Conservation (phyloP, 2,329 filamentous ascomycete species). For the Hypomyces perniciosus region DNA sequence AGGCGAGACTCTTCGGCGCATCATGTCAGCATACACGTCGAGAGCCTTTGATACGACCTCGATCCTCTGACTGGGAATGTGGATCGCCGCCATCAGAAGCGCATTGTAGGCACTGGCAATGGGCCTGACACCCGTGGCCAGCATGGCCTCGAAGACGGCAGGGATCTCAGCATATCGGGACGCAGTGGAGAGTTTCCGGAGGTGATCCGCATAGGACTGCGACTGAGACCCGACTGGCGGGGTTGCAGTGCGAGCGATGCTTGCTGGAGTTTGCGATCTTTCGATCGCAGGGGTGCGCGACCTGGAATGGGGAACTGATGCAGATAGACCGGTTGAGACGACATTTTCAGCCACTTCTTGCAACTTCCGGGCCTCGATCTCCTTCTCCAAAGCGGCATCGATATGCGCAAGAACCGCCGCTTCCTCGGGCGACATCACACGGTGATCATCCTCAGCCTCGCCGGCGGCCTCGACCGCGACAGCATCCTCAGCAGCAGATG, state of each 20-base stretch:
- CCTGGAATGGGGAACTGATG: slow-evolving; percentile 35
- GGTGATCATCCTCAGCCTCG: slow-evolving; percentile 28
- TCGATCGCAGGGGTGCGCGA: slow-evolving; percentile 36
- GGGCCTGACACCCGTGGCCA: slow-evolving; percentile 74
- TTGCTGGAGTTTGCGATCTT: slow-evolving; percentile 37
- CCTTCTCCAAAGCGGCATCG: slow-evolving; percentile 75
- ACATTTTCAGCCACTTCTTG: slow-evolving; percentile 41
- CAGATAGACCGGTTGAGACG: slow-evolving; percentile 29
- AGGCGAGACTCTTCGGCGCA: slow-evolving; percentile 73
- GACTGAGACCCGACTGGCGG: slow-evolving; percentile 59
- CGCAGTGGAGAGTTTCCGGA: slow-evolving; percentile 65
- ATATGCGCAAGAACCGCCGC: slow-evolving; percentile 69
- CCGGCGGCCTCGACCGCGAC: slow-evolving; percentile 19
- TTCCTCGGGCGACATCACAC: slow-evolving; percentile 39
- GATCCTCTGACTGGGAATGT: slow-evolving; percentile 70
- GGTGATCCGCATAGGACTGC: slow-evolving; percentile 68
- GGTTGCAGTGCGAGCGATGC: slow-evolving; percentile 51
- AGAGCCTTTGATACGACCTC: slow-evolving; percentile 86
- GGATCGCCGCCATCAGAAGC: slow-evolving; percentile 75
- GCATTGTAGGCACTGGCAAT: slow-evolving; percentile 88
- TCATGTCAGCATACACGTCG: slow-evolving; percentile 95
- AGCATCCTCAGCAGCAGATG: slow-evolving; percentile 19
- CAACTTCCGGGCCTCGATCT: slow-evolving; percentile 55
- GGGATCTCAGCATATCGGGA: slow-evolving; percentile 83
- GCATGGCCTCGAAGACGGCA: slow-evolving; percentile 82